Conservation (phyloP, 202 grass and related monocot species). For the Cymbopogon flexuosus region DNA sequence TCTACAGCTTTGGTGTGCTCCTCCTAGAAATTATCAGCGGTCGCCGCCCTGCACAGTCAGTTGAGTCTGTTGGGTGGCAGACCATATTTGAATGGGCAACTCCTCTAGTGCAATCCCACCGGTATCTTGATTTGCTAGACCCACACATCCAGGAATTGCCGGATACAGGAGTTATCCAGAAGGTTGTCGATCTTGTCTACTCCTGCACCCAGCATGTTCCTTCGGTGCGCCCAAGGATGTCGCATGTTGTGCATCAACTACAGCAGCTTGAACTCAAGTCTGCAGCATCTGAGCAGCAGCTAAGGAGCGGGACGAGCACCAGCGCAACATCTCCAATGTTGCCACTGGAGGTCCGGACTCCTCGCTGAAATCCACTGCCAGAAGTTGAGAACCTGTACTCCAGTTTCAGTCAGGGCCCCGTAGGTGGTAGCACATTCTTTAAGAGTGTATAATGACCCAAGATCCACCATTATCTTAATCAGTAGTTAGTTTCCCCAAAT, state of each 20-base stretch:
- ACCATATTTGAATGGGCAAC: slow-evolving; percentile 98
- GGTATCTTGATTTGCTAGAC: slow-evolving; percentile 85
- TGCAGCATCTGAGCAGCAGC: slow-evolving; percentile 56
- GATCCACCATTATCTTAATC: slow-evolving; percentile 12
- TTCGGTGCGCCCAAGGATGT: slow-evolving; percentile 89
- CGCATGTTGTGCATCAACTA: slow-evolving; percentile 90
- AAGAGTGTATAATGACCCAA: neutral
- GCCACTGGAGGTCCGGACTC: slow-evolving; percentile 68
- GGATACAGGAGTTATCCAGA: slow-evolving; percentile 72
- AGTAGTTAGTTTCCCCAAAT: slow-evolving; percentile 11
- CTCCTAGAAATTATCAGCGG: slow-evolving; percentile 89
- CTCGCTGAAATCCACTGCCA: slow-evolving; percentile 35
- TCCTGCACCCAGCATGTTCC: slow-evolving; percentile 95
- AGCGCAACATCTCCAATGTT: slow-evolving; percentile 86
- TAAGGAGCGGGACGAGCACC: slow-evolving; percentile 80
- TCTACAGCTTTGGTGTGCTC: slow-evolving; percentile 93
- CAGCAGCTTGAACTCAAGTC: slow-evolving; percentile 77
- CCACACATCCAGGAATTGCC: slow-evolving; percentile 76
- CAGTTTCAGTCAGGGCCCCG: neutral
- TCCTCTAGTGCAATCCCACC: slow-evolving; percentile 76
- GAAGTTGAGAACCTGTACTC: neutral
- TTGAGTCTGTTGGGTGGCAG: slow-evolving; percentile 85
- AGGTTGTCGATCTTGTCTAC: slow-evolving; percentile 84
- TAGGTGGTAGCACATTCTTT: neutral
- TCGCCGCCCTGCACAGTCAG: slow-evolving; percentile 66